Evolutionary conservation across 352 stramenopile genomes (phyloP), one percentile per base, ranked within the genome.

Genomic region (Globisporangium camurandrum): DNA sequence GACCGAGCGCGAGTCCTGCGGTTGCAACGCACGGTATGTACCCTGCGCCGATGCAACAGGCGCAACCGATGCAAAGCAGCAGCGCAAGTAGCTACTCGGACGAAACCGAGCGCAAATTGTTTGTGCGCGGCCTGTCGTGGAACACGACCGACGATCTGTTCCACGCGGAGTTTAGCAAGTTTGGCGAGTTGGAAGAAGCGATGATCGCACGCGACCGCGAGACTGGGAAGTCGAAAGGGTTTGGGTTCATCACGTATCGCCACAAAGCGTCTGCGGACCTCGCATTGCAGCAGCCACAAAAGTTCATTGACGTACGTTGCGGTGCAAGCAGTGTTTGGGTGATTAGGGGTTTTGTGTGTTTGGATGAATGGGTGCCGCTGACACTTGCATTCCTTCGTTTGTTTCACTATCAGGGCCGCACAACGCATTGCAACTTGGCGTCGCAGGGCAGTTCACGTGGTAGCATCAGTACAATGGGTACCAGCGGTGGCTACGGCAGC

Each of bases 141-240:
- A 65, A 84, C 30, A 83, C 75, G 20, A 67, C 62, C 8, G 59
- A 72, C 42, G 61, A 85, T 7, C 65, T 68, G 46, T 59, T 91
- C 26, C 65, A 57, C 1, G 49, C 69, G 19, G 66, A 82, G 59
- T 91, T 88, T 41, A 40, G 66, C 36, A 74, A 83, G 46, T 91
- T 68, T 47, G 79, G 79, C 30, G 75, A 86, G 12, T 43, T 88
- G n/a, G 63, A 76, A 23, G 62, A 70, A 42, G 64, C 68, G 27
- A 56, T 56, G 23, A 60, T 88, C 39, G 62, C 69, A 20, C 59
- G 64, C 14, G 69, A 91, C 46, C 72, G 61, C 19, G 57, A 67
- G 24, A 84, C 76, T 0, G 74, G 71, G 27, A 80, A 76, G 54
- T 80, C 60, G 57, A 87, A 83, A 51, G 69, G 76, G n/a, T 90